Conservation (phyloP, 257 asterid genomes). For the Capsicum pubescens region DNA sequence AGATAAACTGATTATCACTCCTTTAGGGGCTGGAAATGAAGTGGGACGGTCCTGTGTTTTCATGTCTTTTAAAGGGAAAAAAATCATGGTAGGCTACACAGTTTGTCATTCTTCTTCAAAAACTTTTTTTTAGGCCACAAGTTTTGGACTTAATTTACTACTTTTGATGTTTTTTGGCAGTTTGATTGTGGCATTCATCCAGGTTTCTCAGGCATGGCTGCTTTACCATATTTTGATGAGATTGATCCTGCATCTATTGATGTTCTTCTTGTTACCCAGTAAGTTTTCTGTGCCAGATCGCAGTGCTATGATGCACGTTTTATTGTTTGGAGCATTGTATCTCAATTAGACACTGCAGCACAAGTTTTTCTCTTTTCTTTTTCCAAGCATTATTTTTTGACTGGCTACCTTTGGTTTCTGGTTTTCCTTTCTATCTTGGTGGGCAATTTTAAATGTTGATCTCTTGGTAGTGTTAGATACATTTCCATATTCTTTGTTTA, state of each 20-base stretch:
- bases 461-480: background rate
- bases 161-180: constrained; percentile 42
- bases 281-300: constrained; percentile 34
- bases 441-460: background rate
- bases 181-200: constrained; percentile 99
- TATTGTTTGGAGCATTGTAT: background rate
- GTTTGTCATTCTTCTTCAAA: background rate
- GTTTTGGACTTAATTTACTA: background rate
- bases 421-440: background rate
- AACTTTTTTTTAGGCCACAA: background rate
- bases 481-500: background rate
- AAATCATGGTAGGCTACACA: constrained; percentile 60
- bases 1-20: constrained; percentile 85
- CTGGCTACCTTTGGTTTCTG: background rate
- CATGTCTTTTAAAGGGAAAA: constrained; percentile 93
- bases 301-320: background rate
- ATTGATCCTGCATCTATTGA: constrained; percentile 87
- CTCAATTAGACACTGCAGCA: background rate
- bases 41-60: constrained; percentile 95
- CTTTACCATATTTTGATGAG: constrained; percentile 95
- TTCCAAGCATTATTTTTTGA: background rate
- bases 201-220: constrained; percentile 95
- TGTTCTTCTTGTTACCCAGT: constrained; percentile 94
- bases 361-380: constrained; percentile 22
- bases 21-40: constrained; percentile 95